A percentile compares a stretch with the other conserved stretches of the same genome.
Evolutionary conservation across 805 yeast species (phyloP).

Genomic region (Yamadazyma ubonensis): DNA sequence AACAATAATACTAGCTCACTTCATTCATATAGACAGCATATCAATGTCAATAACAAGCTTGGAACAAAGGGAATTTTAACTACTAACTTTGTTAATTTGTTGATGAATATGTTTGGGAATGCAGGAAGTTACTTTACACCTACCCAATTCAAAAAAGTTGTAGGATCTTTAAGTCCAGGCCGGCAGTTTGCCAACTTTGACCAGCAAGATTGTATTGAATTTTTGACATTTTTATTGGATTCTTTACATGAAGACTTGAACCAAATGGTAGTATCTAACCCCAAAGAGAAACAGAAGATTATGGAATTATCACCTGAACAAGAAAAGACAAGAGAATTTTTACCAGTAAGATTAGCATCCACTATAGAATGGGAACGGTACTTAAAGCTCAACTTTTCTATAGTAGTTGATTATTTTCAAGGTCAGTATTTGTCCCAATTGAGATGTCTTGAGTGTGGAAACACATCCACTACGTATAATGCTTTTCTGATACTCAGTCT

Average conservation of each 20-base stretch:
- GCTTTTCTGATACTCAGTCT: constrained; percentile 76
- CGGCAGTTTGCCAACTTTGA: constrained; percentile 61
- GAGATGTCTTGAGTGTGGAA: constrained; percentile 67
- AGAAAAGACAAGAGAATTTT: constrained; percentile 65
- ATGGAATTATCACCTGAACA: constrained; percentile 58
- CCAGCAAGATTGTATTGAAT: constrained; percentile 87
- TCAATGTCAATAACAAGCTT: constrained; percentile 67
- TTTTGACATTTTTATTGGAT: constrained; percentile 71
- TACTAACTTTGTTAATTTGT: constrained; percentile 59
- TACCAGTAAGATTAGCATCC: constrained; percentile 78
- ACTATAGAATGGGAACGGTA: constrained; percentile 92
- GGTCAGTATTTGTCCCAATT: constrained; percentile 86
- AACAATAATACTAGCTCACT: constrained; percentile 18
- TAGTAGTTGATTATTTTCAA: constrained; percentile 77
- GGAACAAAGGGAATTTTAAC: constrained; percentile 84
- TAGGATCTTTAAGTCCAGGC: constrained; percentile 63
- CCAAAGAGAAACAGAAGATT: constrained; percentile 33
- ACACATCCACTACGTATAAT: constrained; percentile 82
- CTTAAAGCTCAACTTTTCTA: constrained; percentile 72
- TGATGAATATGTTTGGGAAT: constrained; percentile 52
- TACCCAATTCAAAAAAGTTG: constrained; percentile 57
- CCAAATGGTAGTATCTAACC: constrained; percentile 44
- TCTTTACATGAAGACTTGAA: constrained; percentile 83
- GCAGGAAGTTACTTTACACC: constrained; percentile 56
- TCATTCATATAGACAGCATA: constrained; percentile 62